phyloP scores from a whole-genome alignment of 192 early-diverging fungal species.

The Linnemannia elongata region DNA sequence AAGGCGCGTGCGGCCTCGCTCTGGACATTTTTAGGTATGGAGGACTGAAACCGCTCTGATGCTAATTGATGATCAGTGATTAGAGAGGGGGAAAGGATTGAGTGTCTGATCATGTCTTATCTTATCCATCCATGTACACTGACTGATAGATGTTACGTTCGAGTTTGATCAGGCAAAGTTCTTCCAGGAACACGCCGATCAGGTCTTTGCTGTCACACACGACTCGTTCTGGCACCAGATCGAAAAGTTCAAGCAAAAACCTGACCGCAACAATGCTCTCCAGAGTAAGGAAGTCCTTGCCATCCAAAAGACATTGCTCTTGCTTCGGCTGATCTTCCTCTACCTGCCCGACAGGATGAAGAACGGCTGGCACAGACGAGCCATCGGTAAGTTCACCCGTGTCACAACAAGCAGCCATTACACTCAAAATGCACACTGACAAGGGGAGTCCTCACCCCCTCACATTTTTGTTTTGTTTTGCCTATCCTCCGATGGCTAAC shows the following conservation, averaged over 20 bases:
- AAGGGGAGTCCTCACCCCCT: not conserved
- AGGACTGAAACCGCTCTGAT: not conserved
- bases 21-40: constrained; percentile 78
- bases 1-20: constrained; percentile 77
- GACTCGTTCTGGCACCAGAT: constrained; percentile 78
- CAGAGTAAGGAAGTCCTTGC: constrained; percentile 75
- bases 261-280: constrained; percentile 67
- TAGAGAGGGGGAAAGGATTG: not conserved
- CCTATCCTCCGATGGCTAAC: not conserved
- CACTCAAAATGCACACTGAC: not conserved
- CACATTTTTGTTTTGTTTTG: not conserved
- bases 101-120: constrained; percentile 17
- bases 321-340: constrained; percentile 78
- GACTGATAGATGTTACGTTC: constrained; percentile 67
- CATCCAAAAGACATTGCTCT: constrained; percentile 71
- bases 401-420: not conserved
- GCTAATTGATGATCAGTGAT: not conserved
- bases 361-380: constrained; percentile 78
- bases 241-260: constrained; percentile 80
- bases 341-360: constrained; percentile 77
- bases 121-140: constrained; percentile 1
- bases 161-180: constrained; percentile 82
- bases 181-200: constrained; percentile 81
- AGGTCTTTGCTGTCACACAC: constrained; percentile 75
- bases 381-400: constrained; percentile 67